phyloP scores from a whole-genome alignment of 345 rosid genomes.

The Clausena lansium region DNA sequence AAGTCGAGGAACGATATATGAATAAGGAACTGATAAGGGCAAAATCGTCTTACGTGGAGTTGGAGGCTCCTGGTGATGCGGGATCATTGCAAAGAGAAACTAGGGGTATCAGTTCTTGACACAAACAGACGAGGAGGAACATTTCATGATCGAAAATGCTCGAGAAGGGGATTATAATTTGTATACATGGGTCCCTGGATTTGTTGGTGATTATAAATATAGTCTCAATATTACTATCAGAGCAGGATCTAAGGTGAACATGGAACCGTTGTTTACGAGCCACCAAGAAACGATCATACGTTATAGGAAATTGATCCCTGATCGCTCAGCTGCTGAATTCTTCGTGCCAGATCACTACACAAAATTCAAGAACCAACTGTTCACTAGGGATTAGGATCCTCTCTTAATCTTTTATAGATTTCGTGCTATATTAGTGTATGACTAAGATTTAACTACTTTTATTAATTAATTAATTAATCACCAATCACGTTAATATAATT shows the following conservation, averaged over 20 bases:
- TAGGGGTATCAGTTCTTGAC: conserved; percentile 93
- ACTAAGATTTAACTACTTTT: too few species aligned
- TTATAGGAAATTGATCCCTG: too few species aligned
- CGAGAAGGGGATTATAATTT: conserved; percentile 56
- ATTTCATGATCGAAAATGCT: conserved; percentile 52
- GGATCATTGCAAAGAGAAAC: conserved; percentile 87
- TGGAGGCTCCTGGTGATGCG: conserved; percentile 60
- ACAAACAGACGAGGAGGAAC: conserved; percentile 44
- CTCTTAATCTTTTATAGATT: too few species aligned
- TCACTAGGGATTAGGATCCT: too few species aligned
- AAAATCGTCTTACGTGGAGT: conserved; percentile 53
- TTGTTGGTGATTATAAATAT: conserved; percentile 60
- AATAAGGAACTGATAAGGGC: conserved; percentile 10
- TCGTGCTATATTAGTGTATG: too few species aligned
- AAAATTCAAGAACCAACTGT: conserved; percentile 30
- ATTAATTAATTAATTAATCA: too few species aligned
- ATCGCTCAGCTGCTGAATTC: too few species aligned
- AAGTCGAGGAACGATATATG: conserved; percentile 53
- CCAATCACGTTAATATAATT: too few species aligned
- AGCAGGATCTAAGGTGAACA: too few species aligned
- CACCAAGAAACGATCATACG: too few species aligned
- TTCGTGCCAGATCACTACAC: too few species aligned
- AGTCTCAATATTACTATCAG: not conserved
- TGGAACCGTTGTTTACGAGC: too few species aligned
- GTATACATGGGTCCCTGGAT: conserved; percentile 63